These are phyloP conservation scores for Amanita exitialis DNA, from an alignment of 768 basidiomycete species.

Conservation along the genomic window DNA sequence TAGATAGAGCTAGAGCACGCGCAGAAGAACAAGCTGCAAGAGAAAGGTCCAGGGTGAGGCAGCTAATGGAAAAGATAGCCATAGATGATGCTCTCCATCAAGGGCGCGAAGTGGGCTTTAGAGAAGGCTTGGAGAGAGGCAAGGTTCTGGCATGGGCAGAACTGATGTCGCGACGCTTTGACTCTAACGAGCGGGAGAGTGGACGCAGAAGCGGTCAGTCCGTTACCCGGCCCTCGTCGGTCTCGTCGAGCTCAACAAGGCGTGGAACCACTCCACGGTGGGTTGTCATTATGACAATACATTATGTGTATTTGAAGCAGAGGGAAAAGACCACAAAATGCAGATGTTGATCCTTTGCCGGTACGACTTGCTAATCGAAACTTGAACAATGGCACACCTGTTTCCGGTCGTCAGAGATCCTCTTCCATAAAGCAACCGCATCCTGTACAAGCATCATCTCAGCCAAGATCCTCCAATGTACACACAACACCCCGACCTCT, in stretches of 20 bases:
- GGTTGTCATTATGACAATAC: background rate
- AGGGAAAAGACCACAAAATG: background rate
- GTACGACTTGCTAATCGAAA: background rate
- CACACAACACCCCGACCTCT: slow-evolving; percentile 12
- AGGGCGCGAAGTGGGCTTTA: slow-evolving; percentile 40
- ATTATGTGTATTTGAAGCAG: background rate
- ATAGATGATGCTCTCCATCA: slow-evolving; percentile 43
- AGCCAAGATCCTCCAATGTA: slow-evolving; percentile 10
- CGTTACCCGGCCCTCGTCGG: background rate
- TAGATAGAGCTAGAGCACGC: slow-evolving; percentile 36
- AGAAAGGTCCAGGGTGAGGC: slow-evolving; percentile 34
- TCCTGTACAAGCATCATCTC: slow-evolving; percentile 9
- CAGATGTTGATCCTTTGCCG: background rate
- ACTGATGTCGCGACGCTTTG: background rate
- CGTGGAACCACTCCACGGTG: slow-evolving; percentile 2
- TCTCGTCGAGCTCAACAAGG: background rate
- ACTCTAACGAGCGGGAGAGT: background rate
- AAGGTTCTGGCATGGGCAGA: slow-evolving; percentile 10
- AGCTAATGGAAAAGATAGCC: slow-evolving; percentile 34
- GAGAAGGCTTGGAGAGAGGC: slow-evolving; percentile 32
- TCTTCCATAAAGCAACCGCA: slow-evolving; percentile 2
- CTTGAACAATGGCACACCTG: background rate
- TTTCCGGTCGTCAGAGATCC: slow-evolving; percentile 1
- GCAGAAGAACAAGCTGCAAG: slow-evolving; percentile 37
- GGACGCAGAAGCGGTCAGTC: background rate